Evolutionary conservation across 2,329 filamentous ascomycete species (phyloP), one percentile per base, ranked within the genome.

Genomic region (Aspergillus sp.): DNA sequence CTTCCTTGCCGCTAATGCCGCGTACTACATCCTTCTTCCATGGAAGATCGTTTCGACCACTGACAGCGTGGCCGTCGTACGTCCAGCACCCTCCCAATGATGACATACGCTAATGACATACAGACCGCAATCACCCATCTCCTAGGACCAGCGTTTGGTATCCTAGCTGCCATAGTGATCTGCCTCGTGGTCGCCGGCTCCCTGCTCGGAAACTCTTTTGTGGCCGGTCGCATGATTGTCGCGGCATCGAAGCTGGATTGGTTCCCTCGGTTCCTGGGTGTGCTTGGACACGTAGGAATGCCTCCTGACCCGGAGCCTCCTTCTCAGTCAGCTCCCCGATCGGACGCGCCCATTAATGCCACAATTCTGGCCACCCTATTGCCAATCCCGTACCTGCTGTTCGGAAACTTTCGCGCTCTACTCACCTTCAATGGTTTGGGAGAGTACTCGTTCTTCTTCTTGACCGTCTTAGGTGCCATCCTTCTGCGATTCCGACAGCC

Each of bases 401-500:
- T 66, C 11, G 64, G 64, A 1, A 64, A 64, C 8, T 66, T 66
- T 32, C 60, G 64, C 7, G 64, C 62, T 1, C 56, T 66, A 8
- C 39, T 66, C 15, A 66, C 64, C 1, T 64, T 66, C 52, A 66
- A 64, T 15, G 64, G 64, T 5, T 19, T 66, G 39, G 64, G 60
- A 1, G 64, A 66, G n/a, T 66, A 64, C n/a, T 60, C 54, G 6
- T 66, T 66, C 41, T 66, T 66, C 32, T 59, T 64, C 13, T 25
- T 66, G 49, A 64, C 64, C 0, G 61, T 66, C 6, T 23, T 66
- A 11, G 64, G 60, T 0, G 64, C 64, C 3, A 59, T 66, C 3
- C 23, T 63, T 10, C 44, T 66, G n/a, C 54, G 64, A n/a, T 57
- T 64, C 21, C 60, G 60, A 1, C 62, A 66, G 30, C 64, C 64